phyloP scores from a whole-genome alignment of 2,329 filamentous ascomycete species.

The Plenodomus tracheiphilus region DNA sequence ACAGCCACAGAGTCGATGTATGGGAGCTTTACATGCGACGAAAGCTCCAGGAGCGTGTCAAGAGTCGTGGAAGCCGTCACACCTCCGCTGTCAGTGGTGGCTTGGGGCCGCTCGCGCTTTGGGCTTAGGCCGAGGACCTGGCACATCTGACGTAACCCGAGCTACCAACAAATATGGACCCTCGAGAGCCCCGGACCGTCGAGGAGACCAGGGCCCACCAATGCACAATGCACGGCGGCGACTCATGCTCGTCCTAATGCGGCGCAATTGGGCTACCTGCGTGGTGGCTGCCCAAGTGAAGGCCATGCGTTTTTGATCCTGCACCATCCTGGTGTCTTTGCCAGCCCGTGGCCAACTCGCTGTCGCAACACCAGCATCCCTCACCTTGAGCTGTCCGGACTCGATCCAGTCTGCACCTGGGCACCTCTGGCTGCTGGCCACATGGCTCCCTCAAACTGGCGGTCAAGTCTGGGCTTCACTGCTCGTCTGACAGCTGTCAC shows the following conservation, averaged over 20 bases:
- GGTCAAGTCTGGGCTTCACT: slow-evolving; percentile 48
- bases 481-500: slow-evolving; percentile 49
- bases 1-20: slow-evolving; percentile 20
- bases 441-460: slow-evolving; percentile 46
- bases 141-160: slow-evolving; percentile 23
- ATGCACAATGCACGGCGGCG: background rate
- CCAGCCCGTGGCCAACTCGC: background rate
- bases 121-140: slow-evolving; percentile 14
- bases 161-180: slow-evolving; percentile 1
- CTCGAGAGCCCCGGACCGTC: background rate
- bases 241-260: background rate
- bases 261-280: background rate
- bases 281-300: background rate
- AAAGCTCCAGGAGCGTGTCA: slow-evolving; percentile 25
- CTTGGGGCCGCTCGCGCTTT: slow-evolving; percentile 25
- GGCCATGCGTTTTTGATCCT: background rate
- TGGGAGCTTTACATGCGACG: slow-evolving; percentile 36
- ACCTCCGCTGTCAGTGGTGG: slow-evolving; percentile 36
- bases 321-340: background rate
- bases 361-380: background rate
- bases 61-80: slow-evolving; percentile 37
- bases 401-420: background rate
- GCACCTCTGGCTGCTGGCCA: background rate
- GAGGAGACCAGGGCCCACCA: background rate
- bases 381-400: background rate